Percentiles rank a stretch among this genome's conserved stretches.
phyloP scores from a whole-genome alignment of 805 yeast species.

The Hanseniaspora singularis region DNA sequence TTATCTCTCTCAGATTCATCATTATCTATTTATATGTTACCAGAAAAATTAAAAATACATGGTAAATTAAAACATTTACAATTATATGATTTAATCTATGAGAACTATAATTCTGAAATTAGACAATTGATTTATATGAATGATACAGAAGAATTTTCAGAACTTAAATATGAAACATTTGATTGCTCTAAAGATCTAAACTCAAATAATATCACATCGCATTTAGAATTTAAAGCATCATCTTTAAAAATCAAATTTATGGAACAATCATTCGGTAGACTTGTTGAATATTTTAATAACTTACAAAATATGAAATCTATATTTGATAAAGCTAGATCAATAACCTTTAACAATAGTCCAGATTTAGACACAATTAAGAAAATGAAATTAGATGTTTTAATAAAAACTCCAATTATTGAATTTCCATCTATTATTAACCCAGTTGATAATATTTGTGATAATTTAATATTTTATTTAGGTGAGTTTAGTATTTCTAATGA shows the following conservation, averaged over 20 bases:
- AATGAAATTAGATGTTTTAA: slow-evolving; percentile 57
- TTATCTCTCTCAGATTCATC: slow-evolving; percentile 62
- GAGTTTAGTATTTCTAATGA: slow-evolving; percentile 48
- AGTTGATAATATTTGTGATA: slow-evolving; percentile 38
- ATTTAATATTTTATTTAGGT: slow-evolving; percentile 64
- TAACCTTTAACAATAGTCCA: slow-evolving; percentile 72
- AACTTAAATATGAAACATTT: slow-evolving; percentile 71
- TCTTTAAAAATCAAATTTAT: slow-evolving; percentile 66
- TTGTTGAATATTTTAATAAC: slow-evolving; percentile 55
- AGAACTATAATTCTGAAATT: slow-evolving; percentile 48
- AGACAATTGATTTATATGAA: slow-evolving; percentile 66
- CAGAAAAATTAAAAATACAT: slow-evolving; percentile 62
- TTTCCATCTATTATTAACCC: slow-evolving; percentile 52
- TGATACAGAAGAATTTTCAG: slow-evolving; percentile 63
- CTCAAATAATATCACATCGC: slow-evolving; percentile 30
- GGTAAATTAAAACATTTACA: slow-evolving; percentile 70
- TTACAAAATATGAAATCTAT: slow-evolving; percentile 75
- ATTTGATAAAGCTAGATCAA: slow-evolving; percentile 81
- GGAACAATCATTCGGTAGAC: slow-evolving; percentile 63
- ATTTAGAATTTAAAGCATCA: slow-evolving; percentile 56
- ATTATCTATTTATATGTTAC: slow-evolving; percentile 51
- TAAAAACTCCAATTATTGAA: slow-evolving; percentile 72
- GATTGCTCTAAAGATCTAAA: slow-evolving; percentile 45
- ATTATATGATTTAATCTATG: slow-evolving; percentile 62
- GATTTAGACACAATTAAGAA: slow-evolving; percentile 40